Conservation (phyloP, 306 rosid genomes). For the Fragaria iinumae region DNA sequence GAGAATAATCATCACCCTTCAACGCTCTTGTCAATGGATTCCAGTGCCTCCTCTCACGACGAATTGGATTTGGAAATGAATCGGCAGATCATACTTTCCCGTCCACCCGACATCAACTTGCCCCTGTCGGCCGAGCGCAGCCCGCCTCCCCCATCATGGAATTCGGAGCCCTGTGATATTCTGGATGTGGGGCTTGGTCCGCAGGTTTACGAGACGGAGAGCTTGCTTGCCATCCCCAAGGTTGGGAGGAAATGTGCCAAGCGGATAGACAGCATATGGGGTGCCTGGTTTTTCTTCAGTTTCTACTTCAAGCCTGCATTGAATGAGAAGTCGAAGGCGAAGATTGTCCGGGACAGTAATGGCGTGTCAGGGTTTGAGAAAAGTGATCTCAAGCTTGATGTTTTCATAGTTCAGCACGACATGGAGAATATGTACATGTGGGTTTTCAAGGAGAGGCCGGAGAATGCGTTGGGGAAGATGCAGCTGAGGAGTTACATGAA, state of each 20-base stretch:
- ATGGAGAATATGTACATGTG: constrained; percentile 99
- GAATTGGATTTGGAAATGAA: constrained; percentile 86
- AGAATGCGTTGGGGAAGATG: constrained; percentile 94
- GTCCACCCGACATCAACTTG: constrained; percentile 79
- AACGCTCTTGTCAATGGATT: constrained; percentile 86
- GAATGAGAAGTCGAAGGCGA: constrained; percentile 76
- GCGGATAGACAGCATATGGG: constrained; percentile 89
- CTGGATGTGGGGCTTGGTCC: constrained; percentile 80
- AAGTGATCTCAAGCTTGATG: constrained; percentile 85
- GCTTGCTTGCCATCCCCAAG: constrained; percentile 59
- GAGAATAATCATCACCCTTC: constrained; percentile 93
- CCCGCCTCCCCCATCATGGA: constrained; percentile 74
- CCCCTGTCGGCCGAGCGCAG: constrained; percentile 84
- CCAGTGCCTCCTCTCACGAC: constrained; percentile 89
- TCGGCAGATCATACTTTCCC: constrained; percentile 66
- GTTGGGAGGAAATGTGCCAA: constrained; percentile 73
- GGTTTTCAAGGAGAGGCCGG: constrained; percentile 97
- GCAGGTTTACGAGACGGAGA: constrained; percentile 76
- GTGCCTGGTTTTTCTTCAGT: constrained; percentile 95
- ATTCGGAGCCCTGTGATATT: constrained; percentile 64
- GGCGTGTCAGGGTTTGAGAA: constrained; percentile 76
- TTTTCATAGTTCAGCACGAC: constrained; percentile 95
- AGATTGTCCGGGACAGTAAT: constrained; percentile 62
- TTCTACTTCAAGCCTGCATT: constrained; percentile 83
- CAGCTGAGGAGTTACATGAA: constrained; percentile 98